Conservation (phyloP, 1,284 basidiomycete species). For the Heterobasidion annosum region DNA sequence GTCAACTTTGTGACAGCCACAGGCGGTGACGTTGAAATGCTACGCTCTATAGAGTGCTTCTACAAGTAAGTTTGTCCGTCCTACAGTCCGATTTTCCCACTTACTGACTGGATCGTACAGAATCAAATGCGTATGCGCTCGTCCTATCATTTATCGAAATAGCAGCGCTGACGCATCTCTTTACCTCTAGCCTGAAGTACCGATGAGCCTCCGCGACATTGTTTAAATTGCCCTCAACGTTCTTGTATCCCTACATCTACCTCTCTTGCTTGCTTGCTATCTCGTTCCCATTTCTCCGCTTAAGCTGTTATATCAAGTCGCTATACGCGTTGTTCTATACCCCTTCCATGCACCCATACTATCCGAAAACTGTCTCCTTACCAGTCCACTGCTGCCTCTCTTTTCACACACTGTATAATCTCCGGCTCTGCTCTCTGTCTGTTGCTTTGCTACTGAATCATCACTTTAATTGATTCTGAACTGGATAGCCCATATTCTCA, state of each 20-base stretch:
- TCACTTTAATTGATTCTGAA: conserved; percentile 9
- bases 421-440: conserved; percentile 25
- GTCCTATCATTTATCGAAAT: conserved; percentile 3
- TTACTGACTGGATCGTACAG: conserved; percentile 25
- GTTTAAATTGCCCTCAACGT: conserved; percentile 49
- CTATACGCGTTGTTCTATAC: conserved; percentile 47
- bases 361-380: conserved; percentile 59
- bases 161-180: conserved; percentile 6
- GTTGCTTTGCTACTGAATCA: conserved; percentile 13
- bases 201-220: conserved; percentile 78
- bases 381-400: conserved; percentile 32
- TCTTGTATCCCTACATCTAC: conserved; percentile 74
- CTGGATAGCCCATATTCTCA: conserved; percentile 56
- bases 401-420: conserved; percentile 61
- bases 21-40: conserved; percentile 95
- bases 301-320: conserved; percentile 34
- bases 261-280: conserved; percentile 23
- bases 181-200: conserved; percentile 67
- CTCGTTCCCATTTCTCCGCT: conserved; percentile 21
- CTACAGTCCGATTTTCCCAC: conserved; percentile 9
- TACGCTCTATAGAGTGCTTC: conserved; percentile 94
- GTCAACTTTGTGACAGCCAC: conserved; percentile 95
- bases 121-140: conserved; percentile 76
- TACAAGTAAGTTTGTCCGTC: conserved; percentile 55
- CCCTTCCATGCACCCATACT: conserved; percentile 44